phyloP scores from a whole-genome alignment of 108 stramenopile genomes.

The Parietichytrium sp. region DNA sequence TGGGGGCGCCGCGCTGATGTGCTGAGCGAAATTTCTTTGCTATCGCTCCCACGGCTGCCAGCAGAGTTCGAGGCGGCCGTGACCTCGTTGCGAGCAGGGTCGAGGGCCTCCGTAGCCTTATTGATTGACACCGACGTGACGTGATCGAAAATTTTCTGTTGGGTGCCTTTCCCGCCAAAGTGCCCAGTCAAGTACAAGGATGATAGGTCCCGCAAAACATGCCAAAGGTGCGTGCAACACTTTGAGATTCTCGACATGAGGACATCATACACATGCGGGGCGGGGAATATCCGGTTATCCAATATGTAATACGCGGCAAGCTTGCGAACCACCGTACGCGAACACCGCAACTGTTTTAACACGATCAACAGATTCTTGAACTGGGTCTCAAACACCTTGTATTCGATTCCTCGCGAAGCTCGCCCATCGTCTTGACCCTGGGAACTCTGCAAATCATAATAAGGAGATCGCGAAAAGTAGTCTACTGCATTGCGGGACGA shows the following conservation, averaged over 20 bases:
- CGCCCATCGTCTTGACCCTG: not conserved
- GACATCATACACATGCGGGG: not conserved
- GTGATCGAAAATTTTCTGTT: too few species aligned
- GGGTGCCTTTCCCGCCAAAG: too few species aligned
- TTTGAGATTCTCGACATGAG: not conserved
- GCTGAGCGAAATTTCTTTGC: too few species aligned
- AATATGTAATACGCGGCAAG: slow-evolving; percentile 27
- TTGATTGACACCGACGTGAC: too few species aligned
- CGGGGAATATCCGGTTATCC: slow-evolving; percentile 14
- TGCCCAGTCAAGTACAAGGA: too few species aligned
- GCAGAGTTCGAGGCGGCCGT: too few species aligned
- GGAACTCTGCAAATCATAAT: not conserved
- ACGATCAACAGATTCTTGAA: not conserved
- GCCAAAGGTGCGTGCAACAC: not conserved
- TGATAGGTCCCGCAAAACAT: too few species aligned
- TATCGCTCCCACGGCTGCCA: too few species aligned
- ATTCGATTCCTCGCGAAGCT: slow-evolving; percentile 1
- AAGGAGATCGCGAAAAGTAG: slow-evolving; percentile 16
- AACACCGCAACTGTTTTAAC: slow-evolving; percentile 5
- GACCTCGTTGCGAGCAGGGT: too few species aligned
- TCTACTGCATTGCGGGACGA: too few species aligned
- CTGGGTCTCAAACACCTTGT: not conserved
- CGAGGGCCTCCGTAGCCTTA: too few species aligned
- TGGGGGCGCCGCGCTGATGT: too few species aligned
- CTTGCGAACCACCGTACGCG: not conserved